Base-by-base conservation (phyloP, 2,329 filamentous ascomycete genomes). In the Colletotrichum cuscutae region DNA sequence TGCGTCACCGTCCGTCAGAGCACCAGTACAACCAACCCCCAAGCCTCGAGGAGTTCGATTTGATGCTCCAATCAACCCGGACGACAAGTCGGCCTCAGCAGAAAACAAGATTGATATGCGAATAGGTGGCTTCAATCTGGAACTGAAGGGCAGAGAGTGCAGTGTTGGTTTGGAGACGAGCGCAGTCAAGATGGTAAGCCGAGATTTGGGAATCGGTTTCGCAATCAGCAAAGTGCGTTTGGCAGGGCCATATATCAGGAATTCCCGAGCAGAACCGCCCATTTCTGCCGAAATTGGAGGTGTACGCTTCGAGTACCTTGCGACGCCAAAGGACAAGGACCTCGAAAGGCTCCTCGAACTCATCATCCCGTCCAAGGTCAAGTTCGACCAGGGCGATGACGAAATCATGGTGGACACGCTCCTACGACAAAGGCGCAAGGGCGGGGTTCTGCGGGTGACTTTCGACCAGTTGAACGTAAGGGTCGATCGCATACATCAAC, bases 391-490 rank as follows among this genome's bases (percentile, higher is more conserved):
- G 73, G 91, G 92, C 59, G 94, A 97, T 73, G 95, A 98, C 77
- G 96, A 98, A 78, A 97, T 99, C 73, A 92, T 99, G 87, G 90
- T 99, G 26, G 96, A 98, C 77, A 98, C 95, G 0, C 86, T 99
- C 0, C 84, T 98, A 15, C 89, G 94, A 26, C 97, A 99, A 81
- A 88, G 97, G 72, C 89, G 92, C 65, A 96, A 98, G 81, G 97
- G 96, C 0, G 92, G 94, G 11, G 92, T 98, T 7, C 84, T 98
- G 35, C 91, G 94, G 61, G 81, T 94, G 5, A 91, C 89, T 4
- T 79, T 97, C 6, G 91, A 91, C 32, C 88, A 88, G 32, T 81
- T 95, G 22, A 90, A 91, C 63, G 84, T 92, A 26, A 85, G 88
- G 4, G 83, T 97, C 19, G 86, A 87, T 8, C 90, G 91, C 73